phyloP scores from a whole-genome alignment of 2,329 filamentous ascomycete species.

The Elsinoe arachidis region DNA sequence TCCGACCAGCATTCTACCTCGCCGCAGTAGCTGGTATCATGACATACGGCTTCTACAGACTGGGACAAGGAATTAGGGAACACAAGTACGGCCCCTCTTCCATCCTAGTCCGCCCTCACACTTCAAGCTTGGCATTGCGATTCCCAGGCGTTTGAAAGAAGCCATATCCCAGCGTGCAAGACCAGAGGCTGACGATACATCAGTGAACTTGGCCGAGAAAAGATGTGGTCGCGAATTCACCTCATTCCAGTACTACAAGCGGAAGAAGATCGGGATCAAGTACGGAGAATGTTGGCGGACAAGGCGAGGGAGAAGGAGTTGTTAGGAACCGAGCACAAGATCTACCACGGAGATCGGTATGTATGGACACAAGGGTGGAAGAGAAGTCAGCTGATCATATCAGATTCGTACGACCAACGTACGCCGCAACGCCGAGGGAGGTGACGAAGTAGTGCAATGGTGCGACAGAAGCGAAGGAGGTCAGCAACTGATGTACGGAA shows the following conservation, averaged over 20 bases:
- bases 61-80: slow-evolving; percentile 75
- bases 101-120: too few relatives aligned
- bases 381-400: not conserved
- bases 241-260: slow-evolving; percentile 89
- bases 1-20: slow-evolving; percentile 73
- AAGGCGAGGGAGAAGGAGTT: slow-evolving; percentile 85
- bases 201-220: slow-evolving; percentile 90
- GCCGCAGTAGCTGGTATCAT: slow-evolving; percentile 68
- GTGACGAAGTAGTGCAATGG: slow-evolving; percentile 44
- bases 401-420: slow-evolving; percentile 79
- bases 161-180: not conserved
- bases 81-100: slow-evolving; percentile 60
- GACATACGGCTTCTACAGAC: slow-evolving; percentile 83
- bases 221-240: slow-evolving; percentile 96
- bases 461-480: not conserved
- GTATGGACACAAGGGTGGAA: slow-evolving; percentile 25
- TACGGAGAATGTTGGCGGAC: slow-evolving; percentile 76
- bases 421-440: slow-evolving; percentile 57
- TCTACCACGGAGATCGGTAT: slow-evolving; percentile 84
- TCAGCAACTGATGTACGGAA: too few relatives aligned
- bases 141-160: not conserved
- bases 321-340: slow-evolving; percentile 69
- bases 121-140: too few relatives aligned
- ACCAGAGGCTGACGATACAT: slow-evolving; percentile 15
- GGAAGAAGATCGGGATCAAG: slow-evolving; percentile 92